A percentile compares a stretch with the other conserved stretches of the same genome.
Conservation (phyloP, 164 flowering plant species). For the Annona squamosa region DNA sequence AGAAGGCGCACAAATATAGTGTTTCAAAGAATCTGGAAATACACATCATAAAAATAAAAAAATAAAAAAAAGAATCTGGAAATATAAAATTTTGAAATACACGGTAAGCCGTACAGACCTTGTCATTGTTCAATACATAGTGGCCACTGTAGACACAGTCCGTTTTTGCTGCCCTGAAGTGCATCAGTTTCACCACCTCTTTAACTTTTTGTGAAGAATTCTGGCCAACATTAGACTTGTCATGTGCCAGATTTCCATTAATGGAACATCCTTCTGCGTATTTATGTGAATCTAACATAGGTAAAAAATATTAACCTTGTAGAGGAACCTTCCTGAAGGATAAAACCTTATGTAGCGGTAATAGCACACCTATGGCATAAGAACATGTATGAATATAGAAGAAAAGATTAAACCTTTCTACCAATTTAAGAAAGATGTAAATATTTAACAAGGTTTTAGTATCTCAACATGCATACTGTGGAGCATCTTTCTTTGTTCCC, state of each 20-base stretch:
- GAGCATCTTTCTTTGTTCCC: background rate
- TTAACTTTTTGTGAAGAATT: slow-evolving; percentile 83
- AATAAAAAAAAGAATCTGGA: background rate
- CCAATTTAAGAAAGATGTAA: no score
- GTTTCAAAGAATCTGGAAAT: no score
- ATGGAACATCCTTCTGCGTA: background rate
- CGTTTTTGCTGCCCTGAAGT: slow-evolving; percentile 59
- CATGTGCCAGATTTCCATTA: background rate
- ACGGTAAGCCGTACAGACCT: slow-evolving; percentile 35
- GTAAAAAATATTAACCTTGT: slow-evolving; percentile 49
- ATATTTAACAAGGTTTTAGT: no score
- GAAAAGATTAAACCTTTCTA: background rate
- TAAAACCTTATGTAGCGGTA: slow-evolving; percentile 84
- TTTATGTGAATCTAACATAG: background rate
- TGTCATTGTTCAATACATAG: slow-evolving; percentile 72
- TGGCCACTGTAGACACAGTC: slow-evolving; percentile 67
- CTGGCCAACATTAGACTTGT: slow-evolving; percentile 25
- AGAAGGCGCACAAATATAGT: no score
- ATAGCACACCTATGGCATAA: slow-evolving; percentile 77
- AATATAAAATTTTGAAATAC: background rate
- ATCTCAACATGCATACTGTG: no score
- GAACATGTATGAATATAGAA: background rate
- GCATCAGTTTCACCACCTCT: slow-evolving; percentile 81
- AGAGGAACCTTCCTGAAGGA: slow-evolving; percentile 85
- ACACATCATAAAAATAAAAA: background rate